Percentiles rank a stretch among this genome's conserved stretches.
Conservation (phyloP, 768 basidiomycete genomes). For the Chalciporus chontae region DNA sequence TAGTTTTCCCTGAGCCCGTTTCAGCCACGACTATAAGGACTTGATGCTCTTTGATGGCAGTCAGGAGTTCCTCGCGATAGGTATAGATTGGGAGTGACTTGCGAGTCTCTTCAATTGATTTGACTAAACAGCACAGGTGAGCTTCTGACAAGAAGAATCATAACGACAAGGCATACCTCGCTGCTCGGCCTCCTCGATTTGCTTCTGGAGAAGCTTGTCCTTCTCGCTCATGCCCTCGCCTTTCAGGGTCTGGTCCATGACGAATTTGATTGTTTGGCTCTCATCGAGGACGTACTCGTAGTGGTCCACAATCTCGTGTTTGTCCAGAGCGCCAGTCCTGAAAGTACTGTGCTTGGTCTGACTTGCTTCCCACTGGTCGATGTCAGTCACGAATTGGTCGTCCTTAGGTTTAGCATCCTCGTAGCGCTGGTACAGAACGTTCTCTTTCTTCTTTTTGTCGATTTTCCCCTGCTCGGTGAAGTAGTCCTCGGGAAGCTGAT, state of each 20-base stretch:
- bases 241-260: constrained; percentile 75
- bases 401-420: constrained; percentile 90
- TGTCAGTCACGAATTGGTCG: constrained; percentile 92
- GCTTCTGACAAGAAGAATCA: background rate
- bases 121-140: constrained; percentile 43
- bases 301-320: constrained; percentile 71
- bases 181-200: constrained; percentile 90
- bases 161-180: constrained; percentile 55
- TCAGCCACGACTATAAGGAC: constrained; percentile 97
- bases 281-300: constrained; percentile 99
- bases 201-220: constrained; percentile 78
- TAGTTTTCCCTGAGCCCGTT: constrained; percentile 98
- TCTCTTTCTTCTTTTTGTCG: constrained; percentile 93
- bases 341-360: constrained; percentile 90
- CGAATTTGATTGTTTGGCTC: constrained; percentile 93
- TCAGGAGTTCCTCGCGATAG: constrained; percentile 84
- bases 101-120: constrained; percentile 89
- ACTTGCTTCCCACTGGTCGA: constrained; percentile 95
- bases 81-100: constrained; percentile 90
- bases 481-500: constrained; percentile 96
- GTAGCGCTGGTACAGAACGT: constrained; percentile 89
- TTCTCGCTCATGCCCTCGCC: constrained; percentile 72
- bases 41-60: constrained; percentile 87
- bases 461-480: constrained; percentile 98
- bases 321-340: constrained; percentile 90